Percentiles rank a stretch among this genome's conserved stretches.
These are phyloP conservation scores for Populus davidiana DNA, from an alignment of 345 rosid genomes.

Conservation along the genomic window DNA sequence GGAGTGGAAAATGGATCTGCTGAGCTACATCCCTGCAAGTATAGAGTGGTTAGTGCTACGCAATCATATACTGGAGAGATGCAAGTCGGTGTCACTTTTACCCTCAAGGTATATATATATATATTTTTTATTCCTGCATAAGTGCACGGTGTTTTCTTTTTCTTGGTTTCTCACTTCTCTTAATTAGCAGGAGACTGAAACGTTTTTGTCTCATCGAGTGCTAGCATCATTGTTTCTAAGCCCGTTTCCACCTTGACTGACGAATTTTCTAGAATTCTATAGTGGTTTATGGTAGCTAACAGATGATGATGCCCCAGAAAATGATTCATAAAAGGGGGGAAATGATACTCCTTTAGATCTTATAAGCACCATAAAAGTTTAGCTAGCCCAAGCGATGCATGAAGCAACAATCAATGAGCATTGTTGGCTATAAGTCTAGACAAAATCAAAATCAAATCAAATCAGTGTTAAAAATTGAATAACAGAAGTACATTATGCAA, in stretches of 20 bases:
- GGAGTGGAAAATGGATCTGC: slow-evolving; percentile 80
- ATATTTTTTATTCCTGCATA: not conserved
- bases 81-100: slow-evolving; percentile 58
- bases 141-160: not conserved
- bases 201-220: not conserved
- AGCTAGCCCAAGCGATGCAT: not conserved
- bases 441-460: not conserved
- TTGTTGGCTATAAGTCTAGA: not conserved
- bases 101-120: slow-evolving; percentile 28
- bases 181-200: not conserved
- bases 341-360: not conserved
- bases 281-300: not conserved
- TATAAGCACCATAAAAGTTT: not conserved
- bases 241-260: not conserved
- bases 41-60: slow-evolving; percentile 45
- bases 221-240: not conserved
- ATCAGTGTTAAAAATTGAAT: not conserved
- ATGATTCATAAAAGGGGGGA: not conserved
- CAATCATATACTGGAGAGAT: slow-evolving; percentile 64
- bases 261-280: not conserved
- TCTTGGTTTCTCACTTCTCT: not conserved
- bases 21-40: slow-evolving; percentile 55
- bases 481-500: not conserved
- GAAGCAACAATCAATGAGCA: not conserved
- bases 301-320: not conserved